These are phyloP conservation scores for Starmera dryadoides DNA, from an alignment of 805 yeast species.

Conservation along the genomic window DNA sequence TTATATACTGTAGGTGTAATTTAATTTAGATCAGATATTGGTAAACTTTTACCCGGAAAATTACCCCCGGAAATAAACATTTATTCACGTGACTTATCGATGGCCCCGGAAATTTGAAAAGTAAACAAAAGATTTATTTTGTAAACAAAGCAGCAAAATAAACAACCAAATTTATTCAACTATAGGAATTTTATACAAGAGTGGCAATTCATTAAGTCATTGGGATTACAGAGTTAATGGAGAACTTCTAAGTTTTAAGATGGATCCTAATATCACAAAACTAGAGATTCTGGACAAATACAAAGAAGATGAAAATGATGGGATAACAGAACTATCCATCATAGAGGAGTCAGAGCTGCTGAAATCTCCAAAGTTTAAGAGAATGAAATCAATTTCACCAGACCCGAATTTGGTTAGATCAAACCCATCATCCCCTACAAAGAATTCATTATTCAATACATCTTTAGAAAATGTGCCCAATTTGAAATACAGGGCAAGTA, in stretches of 20 bases:
- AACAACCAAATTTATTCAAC: too few relatives aligned
- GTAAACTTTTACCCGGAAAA: too few relatives aligned
- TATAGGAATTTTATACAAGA: too few relatives aligned
- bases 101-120: too few relatives aligned
- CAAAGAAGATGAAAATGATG: constrained; percentile 17
- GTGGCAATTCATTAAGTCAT: too few relatives aligned
- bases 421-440: constrained; percentile 15
- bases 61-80: too few relatives aligned
- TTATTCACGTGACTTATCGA: too few relatives aligned
- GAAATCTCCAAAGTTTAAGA: constrained; percentile 19
- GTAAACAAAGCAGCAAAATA: background rate
- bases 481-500: constrained; percentile 8
- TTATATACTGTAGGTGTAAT: too few relatives aligned
- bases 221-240: too few relatives aligned
- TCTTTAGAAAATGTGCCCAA: constrained; percentile 15
- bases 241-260: too few relatives aligned
- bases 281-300: constrained; percentile 14
- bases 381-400: constrained; percentile 18
- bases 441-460: constrained; percentile 10
- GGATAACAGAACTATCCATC: constrained; percentile 13
- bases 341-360: constrained; percentile 20
- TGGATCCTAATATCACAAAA: background rate
- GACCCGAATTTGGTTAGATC: constrained; percentile 16
- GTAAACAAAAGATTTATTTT: too few relatives aligned
- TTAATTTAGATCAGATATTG: background rate